phyloP scores from a whole-genome alignment of 2,329 filamentous ascomycete species.

The Neofusicoccum ribis region DNA sequence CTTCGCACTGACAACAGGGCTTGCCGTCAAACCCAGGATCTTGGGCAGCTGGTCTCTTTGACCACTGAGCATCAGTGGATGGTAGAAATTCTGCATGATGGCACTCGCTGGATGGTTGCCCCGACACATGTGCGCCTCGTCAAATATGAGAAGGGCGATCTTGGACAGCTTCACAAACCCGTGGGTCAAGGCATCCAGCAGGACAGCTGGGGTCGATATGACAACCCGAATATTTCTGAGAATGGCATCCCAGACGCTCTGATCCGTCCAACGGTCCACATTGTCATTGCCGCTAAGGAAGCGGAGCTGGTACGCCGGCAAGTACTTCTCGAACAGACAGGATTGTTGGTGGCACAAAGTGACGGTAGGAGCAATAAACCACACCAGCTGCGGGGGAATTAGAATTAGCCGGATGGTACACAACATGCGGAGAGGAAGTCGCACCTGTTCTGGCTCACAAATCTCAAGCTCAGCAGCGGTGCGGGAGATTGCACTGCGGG shows the following conservation, averaged over 20 bases:
- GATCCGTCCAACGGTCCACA: slow-evolving; percentile 71
- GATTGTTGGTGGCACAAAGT: slow-evolving; percentile 49
- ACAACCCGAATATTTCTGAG: slow-evolving; percentile 68
- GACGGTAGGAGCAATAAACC: slow-evolving; percentile 50
- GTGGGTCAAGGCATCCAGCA: slow-evolving; percentile 72
- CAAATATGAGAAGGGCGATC: slow-evolving; percentile 73
- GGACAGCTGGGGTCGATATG: slow-evolving; percentile 73
- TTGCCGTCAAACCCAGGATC: slow-evolving; percentile 80
- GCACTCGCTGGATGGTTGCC: slow-evolving; percentile 63
- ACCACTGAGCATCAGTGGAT: slow-evolving; percentile 42
- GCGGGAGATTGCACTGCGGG: slow-evolving; percentile 26
- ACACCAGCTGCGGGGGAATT: slow-evolving; percentile 37
- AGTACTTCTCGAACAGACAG: slow-evolving; percentile 33
- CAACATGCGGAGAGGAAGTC: slow-evolving; percentile 4
- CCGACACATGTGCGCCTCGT: slow-evolving; percentile 83
- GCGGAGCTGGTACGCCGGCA: slow-evolving; percentile 56
- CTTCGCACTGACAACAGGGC: slow-evolving; percentile 66
- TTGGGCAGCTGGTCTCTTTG: slow-evolving; percentile 52
- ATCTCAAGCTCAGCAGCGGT: slow-evolving; percentile 45
- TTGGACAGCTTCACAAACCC: slow-evolving; percentile 67
- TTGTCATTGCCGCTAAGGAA: slow-evolving; percentile 68
- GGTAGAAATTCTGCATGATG: slow-evolving; percentile 75
- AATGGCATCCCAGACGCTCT: slow-evolving; percentile 65
- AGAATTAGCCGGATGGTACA: background rate
- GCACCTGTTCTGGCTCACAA: slow-evolving; percentile 37